These are phyloP conservation scores for Stenocarpella maydis DNA, from an alignment of 2,329 filamentous ascomycete species.

Conservation along the genomic window DNA sequence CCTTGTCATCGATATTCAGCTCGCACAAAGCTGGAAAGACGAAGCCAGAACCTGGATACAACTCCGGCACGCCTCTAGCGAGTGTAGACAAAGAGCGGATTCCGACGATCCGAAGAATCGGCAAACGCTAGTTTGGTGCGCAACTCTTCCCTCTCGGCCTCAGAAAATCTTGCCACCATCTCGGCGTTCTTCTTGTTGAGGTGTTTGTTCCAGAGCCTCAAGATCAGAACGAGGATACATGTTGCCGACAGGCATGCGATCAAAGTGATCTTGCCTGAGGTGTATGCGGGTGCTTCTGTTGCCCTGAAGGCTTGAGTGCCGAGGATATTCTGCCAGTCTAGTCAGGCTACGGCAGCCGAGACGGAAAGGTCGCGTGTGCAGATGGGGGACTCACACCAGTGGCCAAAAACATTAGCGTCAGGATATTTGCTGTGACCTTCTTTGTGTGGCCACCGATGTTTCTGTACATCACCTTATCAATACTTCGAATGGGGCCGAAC, in stretches of 20 bases:
- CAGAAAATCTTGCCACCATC: neutral
- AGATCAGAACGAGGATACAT: slow-evolving; percentile 33
- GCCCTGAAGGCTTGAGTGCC: slow-evolving; percentile 41
- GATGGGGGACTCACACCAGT: neutral
- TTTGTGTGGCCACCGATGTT: slow-evolving; percentile 44
- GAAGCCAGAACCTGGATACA: neutral
- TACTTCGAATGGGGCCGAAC: too few relatives aligned
- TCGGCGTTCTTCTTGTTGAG: neutral
- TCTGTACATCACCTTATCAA: slow-evolving; percentile 21
- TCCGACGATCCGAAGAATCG: slow-evolving; percentile 38
- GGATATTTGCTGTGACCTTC: slow-evolving; percentile 41
- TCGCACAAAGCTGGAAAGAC: too few relatives aligned
- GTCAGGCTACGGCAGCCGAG: slow-evolving; percentile 36
- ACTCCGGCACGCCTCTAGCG: neutral
- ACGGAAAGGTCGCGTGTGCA: neutral
- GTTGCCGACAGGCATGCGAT: slow-evolving; percentile 36
- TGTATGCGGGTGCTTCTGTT: slow-evolving; percentile 38
- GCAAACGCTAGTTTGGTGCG: slow-evolving; percentile 42
- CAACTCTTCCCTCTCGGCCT: slow-evolving; percentile 23
- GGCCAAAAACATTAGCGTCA: slow-evolving; percentile 29
- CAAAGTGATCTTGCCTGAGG: slow-evolving; percentile 40
- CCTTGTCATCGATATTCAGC: neutral
- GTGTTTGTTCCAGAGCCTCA: slow-evolving; percentile 37
- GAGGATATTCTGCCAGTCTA: slow-evolving; percentile 38
- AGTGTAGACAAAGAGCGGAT: neutral